Evolutionary conservation across 306 rosid species (phyloP), one percentile per base, ranked within the genome.

Genomic region (Oxytropis ochrocephala): DNA sequence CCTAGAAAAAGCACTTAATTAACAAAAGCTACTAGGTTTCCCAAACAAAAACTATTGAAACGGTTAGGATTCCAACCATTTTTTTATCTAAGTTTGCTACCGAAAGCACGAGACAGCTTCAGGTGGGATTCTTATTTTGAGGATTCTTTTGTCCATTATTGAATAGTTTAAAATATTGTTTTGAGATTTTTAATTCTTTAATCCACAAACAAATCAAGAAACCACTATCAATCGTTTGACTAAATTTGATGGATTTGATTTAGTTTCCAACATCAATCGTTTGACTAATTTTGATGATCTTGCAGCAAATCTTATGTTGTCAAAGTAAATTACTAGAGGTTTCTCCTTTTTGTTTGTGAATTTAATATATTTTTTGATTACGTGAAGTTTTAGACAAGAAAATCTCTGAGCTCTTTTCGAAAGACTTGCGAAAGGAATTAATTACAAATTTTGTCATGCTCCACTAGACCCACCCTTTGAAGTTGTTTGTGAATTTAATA

Each of bases 111-210:
- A 30, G 68, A 24, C 29, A 55, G 8, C n/a, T 53, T 50, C 11
- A 39, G 76, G 62, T 55, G 73, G 44, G n/a, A 52, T 48, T 59
- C 54, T 27, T 67, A 16, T 50, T 32, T 60, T 67, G 67, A 21
- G 11, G 48, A 43, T 73, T 52, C 72, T 67, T 59, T 73, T 67
- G 48, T 60, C 58, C 62, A 29, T 51, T 58, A 32, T 44, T 13
- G 8, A 74, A 21, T 67, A 51, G 61, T 47, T 69, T 69, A n/a
- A 11, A 51, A 47, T 27, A 44, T 51, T 66, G 33, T 33, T 67
- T 67, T 7, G 24, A 5, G 21, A 33, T 29, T 13, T 24, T 51
- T 44, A 38, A 2, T 50, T 59, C 41, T 68, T 68, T 59, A 68
- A 50, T 29, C 29, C 19, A 33, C n/a, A n/a, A 39, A 0, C 44